Evolutionary conservation across 441 rosid genomes (phyloP).

Genomic region (Eruca vesicaria): DNA sequence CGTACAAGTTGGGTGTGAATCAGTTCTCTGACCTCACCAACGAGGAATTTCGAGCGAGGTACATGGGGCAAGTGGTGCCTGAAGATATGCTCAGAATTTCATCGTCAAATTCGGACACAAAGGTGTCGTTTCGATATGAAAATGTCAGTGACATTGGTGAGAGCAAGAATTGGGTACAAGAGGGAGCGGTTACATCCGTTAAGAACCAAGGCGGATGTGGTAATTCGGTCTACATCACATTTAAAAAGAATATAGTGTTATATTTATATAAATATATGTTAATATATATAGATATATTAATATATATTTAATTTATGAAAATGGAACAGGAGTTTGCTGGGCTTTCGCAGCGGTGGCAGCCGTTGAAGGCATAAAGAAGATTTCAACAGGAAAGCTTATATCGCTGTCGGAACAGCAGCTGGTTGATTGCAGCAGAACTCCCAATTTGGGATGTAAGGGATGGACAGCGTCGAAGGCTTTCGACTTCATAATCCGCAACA

Average conservation of each 20-base stretch:
- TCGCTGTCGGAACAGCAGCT: background rate
- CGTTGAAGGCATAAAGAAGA: background rate
- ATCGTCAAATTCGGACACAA: background rate
- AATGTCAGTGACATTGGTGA: background rate
- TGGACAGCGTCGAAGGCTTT: constrained; percentile 32
- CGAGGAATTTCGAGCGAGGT: constrained; percentile 34
- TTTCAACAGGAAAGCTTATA: background rate
- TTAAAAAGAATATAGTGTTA: no score
- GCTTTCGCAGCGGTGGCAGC: background rate
- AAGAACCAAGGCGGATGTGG: background rate
- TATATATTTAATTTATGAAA: background rate
- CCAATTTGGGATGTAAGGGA: constrained; percentile 20
- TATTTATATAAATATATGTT: no score
- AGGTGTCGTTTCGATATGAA: background rate
- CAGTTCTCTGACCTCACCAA: constrained; percentile 39
- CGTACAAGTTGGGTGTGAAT: constrained; percentile 32
- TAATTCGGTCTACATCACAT: background rate
- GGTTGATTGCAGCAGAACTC: constrained; percentile 4
- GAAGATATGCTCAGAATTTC: background rate
- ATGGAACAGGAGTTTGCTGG: background rate
- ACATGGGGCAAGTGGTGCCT: constrained; percentile 8
- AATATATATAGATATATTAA: no score
- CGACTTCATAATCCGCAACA: constrained; percentile 22
- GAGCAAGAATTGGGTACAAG: background rate
- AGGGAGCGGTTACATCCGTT: background rate